Conservation (phyloP, 2,329 filamentous ascomycete genomes). For the Rutstroemia sydowiana region DNA sequence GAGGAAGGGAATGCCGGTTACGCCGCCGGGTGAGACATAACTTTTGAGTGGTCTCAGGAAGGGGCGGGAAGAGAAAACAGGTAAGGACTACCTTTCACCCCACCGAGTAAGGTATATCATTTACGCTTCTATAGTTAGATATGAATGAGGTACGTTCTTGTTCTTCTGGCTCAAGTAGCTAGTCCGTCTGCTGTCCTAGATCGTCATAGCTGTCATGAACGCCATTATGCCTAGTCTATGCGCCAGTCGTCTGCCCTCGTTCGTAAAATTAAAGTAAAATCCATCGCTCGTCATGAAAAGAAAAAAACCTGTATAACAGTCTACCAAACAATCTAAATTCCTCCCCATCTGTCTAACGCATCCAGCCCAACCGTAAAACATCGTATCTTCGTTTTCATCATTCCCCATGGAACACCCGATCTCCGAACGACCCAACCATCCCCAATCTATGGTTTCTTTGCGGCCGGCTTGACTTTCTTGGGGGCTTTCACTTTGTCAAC, state of each 20-base stretch:
- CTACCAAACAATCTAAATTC: background rate
- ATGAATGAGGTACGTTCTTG: background rate
- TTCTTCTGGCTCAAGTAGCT: constrained; percentile 3
- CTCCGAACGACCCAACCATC: background rate
- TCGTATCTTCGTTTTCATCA: constrained; percentile 2
- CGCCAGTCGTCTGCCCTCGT: constrained; percentile 18
- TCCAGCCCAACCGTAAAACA: constrained; percentile 8
- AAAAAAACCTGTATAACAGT: background rate
- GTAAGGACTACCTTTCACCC: no score
- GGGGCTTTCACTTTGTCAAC: no score
- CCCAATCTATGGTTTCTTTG: no score
- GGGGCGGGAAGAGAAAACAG: no score
- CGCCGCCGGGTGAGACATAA: constrained; percentile 2
- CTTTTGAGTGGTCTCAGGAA: no score
- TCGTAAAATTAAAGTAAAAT: constrained; percentile 4
- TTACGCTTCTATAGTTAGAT: background rate
- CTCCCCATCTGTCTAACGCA: background rate
- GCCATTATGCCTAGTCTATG: constrained; percentile 18
- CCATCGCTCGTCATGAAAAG: background rate
- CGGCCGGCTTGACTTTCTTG: no score
- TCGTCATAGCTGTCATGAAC: constrained; percentile 1
- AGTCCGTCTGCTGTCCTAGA: constrained; percentile 4
- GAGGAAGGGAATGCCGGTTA: constrained; percentile 13
- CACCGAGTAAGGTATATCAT: no score
- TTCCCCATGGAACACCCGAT: no score